Conservation (phyloP, 495 filamentous ascomycete genomes). For the Daldinia childiae region DNA sequence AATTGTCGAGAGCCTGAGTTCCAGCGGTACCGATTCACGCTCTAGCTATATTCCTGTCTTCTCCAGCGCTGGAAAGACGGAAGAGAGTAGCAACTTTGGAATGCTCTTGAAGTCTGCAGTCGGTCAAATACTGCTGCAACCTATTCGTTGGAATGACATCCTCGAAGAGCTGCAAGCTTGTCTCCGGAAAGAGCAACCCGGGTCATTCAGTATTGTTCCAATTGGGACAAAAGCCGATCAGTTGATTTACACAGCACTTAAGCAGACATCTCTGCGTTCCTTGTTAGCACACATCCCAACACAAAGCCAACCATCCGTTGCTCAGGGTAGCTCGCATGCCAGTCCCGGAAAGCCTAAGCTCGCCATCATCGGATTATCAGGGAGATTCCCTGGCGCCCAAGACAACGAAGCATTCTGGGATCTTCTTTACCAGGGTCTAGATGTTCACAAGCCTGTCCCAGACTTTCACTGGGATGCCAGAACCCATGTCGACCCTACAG, state of each 20-base stretch:
- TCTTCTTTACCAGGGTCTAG: constrained; percentile 66
- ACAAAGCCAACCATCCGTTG: not conserved
- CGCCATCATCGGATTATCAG: constrained; percentile 73
- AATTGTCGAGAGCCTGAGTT: constrained; percentile 9
- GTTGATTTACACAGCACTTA: constrained; percentile 20
- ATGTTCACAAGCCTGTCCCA: constrained; percentile 63
- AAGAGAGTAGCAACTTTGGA: constrained; percentile 1
- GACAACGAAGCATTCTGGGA: constrained; percentile 70
- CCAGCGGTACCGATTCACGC: not conserved
- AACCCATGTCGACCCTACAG: constrained; percentile 73
- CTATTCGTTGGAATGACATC: constrained; percentile 18
- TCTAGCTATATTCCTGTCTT: not conserved
- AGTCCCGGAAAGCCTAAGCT: constrained; percentile 42
- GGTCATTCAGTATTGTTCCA: constrained; percentile 7
- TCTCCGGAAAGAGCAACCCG: not conserved
- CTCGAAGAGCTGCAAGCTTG: constrained; percentile 16
- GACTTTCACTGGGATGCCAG: constrained; percentile 75
- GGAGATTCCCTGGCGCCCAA: constrained; percentile 67
- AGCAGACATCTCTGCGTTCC: not conserved
- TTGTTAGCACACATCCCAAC: not conserved
- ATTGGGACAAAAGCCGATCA: constrained; percentile 26
- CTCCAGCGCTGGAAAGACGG: not conserved
- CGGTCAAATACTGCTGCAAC: constrained; percentile 11
- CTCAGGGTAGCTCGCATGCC: not conserved
- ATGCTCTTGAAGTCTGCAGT: constrained; percentile 14